phyloP scores from a whole-genome alignment of 345 rosid genomes.

The Salix dunnii region DNA sequence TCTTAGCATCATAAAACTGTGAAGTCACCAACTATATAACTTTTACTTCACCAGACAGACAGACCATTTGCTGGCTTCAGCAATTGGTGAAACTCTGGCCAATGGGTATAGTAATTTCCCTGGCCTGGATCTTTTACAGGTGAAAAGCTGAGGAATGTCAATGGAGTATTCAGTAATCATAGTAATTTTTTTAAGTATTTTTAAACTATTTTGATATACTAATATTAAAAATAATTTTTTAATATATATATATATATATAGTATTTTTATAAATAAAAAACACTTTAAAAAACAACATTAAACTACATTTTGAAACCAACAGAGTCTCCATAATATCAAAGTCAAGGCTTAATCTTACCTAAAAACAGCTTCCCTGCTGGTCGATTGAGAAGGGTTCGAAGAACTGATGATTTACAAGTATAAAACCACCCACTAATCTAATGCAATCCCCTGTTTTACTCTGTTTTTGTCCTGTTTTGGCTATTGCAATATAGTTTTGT shows the following conservation, averaged over 20 bases:
- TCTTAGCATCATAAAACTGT: no score
- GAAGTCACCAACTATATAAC: conserved; percentile 45
- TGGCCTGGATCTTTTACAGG: conserved; percentile 27
- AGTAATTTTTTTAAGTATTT: no score
- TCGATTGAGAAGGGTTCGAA: conserved; percentile 69
- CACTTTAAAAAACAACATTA: no score
- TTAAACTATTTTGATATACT: no score
- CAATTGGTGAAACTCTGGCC: conserved; percentile 15
- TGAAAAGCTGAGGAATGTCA: conserved; percentile 49
- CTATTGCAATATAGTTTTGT: conserved; percentile 1
- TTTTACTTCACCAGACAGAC: conserved; percentile 41
- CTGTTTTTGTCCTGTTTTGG: background rate
- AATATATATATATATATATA: no score
- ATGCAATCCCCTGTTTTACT: conserved; percentile 16
- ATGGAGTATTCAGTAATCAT: conserved; percentile 17
- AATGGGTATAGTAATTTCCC: conserved; percentile 34
- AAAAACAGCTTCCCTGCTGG: conserved; percentile 46
- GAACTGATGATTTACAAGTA: conserved; percentile 79
- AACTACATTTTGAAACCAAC: no score
- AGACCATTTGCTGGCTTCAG: conserved; percentile 18
- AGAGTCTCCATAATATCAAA: conserved; percentile 42
- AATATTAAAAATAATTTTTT: no score
- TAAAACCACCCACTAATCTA: background rate
- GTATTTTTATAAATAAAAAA: no score
- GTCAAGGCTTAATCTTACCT: conserved; percentile 43